Percentiles rank a stretch among this genome's conserved stretches.
Conservation (phyloP, 208 protist genomes). For the Crithidia sp. region DNA sequence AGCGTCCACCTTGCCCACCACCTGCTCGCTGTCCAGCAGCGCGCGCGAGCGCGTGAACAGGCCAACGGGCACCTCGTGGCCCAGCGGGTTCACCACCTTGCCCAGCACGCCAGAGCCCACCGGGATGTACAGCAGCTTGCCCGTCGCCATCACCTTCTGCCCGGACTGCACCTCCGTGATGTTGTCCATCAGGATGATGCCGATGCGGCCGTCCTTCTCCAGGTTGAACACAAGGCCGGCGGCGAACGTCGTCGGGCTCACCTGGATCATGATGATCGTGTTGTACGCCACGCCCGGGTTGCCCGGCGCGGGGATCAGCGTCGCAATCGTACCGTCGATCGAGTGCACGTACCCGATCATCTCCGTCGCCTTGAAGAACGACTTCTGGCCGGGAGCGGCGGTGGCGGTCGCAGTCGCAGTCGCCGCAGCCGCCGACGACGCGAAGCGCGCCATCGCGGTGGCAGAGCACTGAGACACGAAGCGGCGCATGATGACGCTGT, state of each 20-base stretch:
- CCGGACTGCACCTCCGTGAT: slow-evolving; percentile 86
- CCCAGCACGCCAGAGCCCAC: slow-evolving; percentile 82
- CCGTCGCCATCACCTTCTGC: slow-evolving; percentile 89
- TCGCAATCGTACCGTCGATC: slow-evolving; percentile 89
- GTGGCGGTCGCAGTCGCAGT: slow-evolving; percentile 26
- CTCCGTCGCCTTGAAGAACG: slow-evolving; percentile 84
- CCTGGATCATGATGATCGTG: slow-evolving; percentile 87
- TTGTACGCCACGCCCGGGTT: slow-evolving; percentile 87
- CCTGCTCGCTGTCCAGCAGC: slow-evolving; percentile 46
- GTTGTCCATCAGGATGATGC: slow-evolving; percentile 90
- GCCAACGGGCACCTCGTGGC: slow-evolving; percentile 80
- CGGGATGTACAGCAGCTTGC: slow-evolving; percentile 85
- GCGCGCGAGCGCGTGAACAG: slow-evolving; percentile 62
- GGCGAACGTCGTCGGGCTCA: slow-evolving; percentile 78
- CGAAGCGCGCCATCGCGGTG: slow-evolving; percentile 46
- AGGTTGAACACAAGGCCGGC: slow-evolving; percentile 85
- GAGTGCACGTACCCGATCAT: slow-evolving; percentile 90
- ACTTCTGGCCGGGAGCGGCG: slow-evolving; percentile 65
- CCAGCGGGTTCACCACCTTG: slow-evolving; percentile 88
- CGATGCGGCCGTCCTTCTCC: slow-evolving; percentile 87
- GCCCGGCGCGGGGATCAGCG: slow-evolving; percentile 75
- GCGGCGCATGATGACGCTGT: too few relatives aligned
- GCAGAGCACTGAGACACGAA: slow-evolving; percentile 53
- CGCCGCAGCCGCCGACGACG: slow-evolving; percentile 37
- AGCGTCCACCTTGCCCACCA: slow-evolving; percentile 86